Evolutionary conservation across 805 yeast genomes (phyloP).

Genomic region (Brettanomyces bruxellensis): DNA sequence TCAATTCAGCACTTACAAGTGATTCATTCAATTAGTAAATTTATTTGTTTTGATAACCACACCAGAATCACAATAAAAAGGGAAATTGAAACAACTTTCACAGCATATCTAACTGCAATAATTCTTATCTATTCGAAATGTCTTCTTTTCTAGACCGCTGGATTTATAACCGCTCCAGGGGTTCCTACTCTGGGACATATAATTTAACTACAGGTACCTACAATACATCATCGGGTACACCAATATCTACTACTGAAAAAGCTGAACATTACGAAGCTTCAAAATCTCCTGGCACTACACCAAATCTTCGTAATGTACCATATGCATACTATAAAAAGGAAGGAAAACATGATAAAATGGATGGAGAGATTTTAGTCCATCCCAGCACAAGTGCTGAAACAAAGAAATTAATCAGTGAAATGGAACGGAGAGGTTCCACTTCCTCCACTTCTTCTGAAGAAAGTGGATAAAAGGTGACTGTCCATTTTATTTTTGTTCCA

Average conservation of each 20-base stretch:
- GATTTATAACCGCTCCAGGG: conserved; percentile 18
- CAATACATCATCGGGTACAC: conserved; percentile 8
- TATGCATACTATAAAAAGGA: conserved; percentile 15
- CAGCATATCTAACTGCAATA: background rate
- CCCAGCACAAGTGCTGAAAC: background rate
- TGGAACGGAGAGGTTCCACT: conserved; percentile 1
- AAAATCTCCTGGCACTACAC: conserved; percentile 10
- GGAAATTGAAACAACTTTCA: background rate
- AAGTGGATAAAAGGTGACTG: background rate
- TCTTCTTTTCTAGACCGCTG: conserved; percentile 28
- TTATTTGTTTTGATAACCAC: too few relatives aligned
- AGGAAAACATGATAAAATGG: too few relatives aligned
- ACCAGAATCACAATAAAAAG: too few relatives aligned
- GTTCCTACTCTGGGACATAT: conserved; percentile 11
- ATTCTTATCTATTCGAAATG: conserved; percentile 10
- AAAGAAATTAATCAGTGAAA: background rate
- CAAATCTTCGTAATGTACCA: conserved; percentile 24
- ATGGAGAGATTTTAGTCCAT: too few relatives aligned
- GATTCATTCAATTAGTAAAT: background rate
- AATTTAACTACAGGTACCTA: conserved; percentile 20
- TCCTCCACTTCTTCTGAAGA: conserved; percentile 1
- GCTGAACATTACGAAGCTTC: conserved; percentile 1
- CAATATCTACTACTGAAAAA: conserved; percentile 8
- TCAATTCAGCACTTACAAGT: background rate
- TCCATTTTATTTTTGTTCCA: too few relatives aligned